phyloP scores from a whole-genome alignment of 2,329 filamentous ascomycete species.

The Neofusicoccum sp. region DNA sequence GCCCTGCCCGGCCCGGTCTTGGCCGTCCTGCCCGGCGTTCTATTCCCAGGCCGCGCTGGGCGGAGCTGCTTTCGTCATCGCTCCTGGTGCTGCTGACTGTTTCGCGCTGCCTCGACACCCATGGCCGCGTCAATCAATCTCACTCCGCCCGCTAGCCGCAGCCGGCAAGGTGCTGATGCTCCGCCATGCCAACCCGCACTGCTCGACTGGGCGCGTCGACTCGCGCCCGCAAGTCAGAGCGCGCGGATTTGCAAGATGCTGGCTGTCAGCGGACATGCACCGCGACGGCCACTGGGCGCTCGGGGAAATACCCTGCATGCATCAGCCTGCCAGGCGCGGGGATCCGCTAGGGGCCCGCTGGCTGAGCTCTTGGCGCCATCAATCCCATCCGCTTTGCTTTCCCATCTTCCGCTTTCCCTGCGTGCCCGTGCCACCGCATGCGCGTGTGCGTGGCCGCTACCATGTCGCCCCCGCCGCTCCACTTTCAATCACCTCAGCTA shows the following conservation, averaged over 20 bases:
- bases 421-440: constrained; percentile 15
- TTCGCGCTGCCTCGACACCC: constrained; percentile 5
- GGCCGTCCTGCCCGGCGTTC: neutral
- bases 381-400: constrained; percentile 9
- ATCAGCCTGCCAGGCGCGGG: constrained; percentile 6
- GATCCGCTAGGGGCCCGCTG: constrained; percentile 9
- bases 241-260: constrained; percentile 11
- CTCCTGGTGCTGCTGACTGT: neutral
- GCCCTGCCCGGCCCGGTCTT: neutral
- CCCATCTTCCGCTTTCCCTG: neutral
- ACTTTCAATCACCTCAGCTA: constrained; percentile 19
- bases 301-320: constrained; percentile 18
- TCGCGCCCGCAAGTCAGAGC: constrained; percentile 12
- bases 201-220: neutral
- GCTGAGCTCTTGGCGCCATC: constrained; percentile 5
- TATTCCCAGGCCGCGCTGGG: neutral
- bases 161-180: neutral
- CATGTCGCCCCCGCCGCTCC: constrained; percentile 17
- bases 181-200: neutral
- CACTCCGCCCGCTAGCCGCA: neutral
- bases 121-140: constrained; percentile 11
- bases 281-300: neutral
- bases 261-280: constrained; percentile 10
- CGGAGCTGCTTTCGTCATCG: neutral
- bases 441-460: constrained; percentile 15